Conservation (phyloP, 768 basidiomycete genomes). For the Calvatia gigantea region DNA sequence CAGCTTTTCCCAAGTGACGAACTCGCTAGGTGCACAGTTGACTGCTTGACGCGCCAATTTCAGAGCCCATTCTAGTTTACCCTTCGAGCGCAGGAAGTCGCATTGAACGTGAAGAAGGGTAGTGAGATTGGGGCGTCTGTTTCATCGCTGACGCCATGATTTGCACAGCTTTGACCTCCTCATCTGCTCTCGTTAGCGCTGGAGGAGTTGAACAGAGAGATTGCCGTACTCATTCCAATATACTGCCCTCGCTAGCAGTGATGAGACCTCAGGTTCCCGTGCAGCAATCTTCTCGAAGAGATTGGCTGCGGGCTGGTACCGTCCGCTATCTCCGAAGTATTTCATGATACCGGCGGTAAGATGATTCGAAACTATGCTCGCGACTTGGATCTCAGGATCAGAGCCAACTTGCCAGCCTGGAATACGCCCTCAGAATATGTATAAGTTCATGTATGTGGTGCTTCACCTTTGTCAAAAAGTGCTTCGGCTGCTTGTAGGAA, state of each 20-base stretch:
- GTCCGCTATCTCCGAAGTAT: conserved; percentile 91
- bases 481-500: conserved; percentile 91
- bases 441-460: neutral
- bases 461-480: conserved; percentile 75
- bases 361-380: conserved; percentile 94
- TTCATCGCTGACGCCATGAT: conserved; percentile 84
- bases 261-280: conserved; percentile 88
- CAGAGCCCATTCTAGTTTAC: conserved; percentile 83
- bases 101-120: conserved; percentile 93
- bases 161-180: conserved; percentile 97
- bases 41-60: conserved; percentile 93
- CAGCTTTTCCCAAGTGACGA: conserved; percentile 98
- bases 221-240: conserved; percentile 90
- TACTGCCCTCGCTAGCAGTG: conserved; percentile 85
- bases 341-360: conserved; percentile 93
- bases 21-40: conserved; percentile 97
- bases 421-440: neutral
- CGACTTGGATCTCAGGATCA: conserved; percentile 98
- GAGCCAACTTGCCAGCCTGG: conserved; percentile 98
- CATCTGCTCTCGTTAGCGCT: conserved; percentile 51
- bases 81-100: conserved; percentile 88
- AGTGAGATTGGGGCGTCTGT: conserved; percentile 87
- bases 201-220: neutral
- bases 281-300: conserved; percentile 87
- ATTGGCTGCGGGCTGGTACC: conserved; percentile 86